Percentiles rank a stretch among this genome's conserved stretches.
phyloP scores from a whole-genome alignment of 805 yeast genomes.

The Pichia membranifaciens region DNA sequence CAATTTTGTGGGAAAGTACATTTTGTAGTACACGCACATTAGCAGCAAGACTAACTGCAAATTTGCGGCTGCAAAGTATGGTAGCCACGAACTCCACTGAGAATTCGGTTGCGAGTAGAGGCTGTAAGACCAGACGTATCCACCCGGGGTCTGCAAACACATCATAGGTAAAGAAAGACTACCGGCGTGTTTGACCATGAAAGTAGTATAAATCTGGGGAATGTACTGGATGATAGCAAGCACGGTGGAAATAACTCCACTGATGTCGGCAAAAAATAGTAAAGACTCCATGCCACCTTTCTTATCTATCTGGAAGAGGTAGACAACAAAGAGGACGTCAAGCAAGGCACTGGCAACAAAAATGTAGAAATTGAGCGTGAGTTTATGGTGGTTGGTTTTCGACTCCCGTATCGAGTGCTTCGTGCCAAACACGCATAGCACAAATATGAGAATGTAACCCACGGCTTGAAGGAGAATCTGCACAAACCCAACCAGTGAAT shows the following conservation, averaged over 20 bases:
- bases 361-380: slow-evolving; percentile 36
- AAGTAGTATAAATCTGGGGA: slow-evolving; percentile 76
- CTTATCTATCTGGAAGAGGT: neutral
- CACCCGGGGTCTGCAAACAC: slow-evolving; percentile 88
- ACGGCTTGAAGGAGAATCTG: slow-evolving; percentile 62
- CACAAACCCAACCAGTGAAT: slow-evolving; percentile 57
- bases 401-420: slow-evolving; percentile 42
- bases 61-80: slow-evolving; percentile 65
- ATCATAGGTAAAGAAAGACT: slow-evolving; percentile 74
- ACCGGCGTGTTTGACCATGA: slow-evolving; percentile 65
- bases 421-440: slow-evolving; percentile 48
- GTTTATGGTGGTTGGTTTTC: slow-evolving; percentile 36
- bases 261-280: slow-evolving; percentile 44
- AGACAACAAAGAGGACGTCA: slow-evolving; percentile 25
- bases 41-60: slow-evolving; percentile 56
- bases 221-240: slow-evolving; percentile 67
- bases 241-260: slow-evolving; percentile 61
- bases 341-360: slow-evolving; percentile 35
- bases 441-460: slow-evolving; percentile 52
- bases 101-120: slow-evolving; percentile 68
- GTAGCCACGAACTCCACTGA: slow-evolving; percentile 83
- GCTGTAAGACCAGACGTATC: slow-evolving; percentile 71
- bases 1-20: slow-evolving; percentile 16
- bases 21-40: slow-evolving; percentile 54
- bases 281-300: slow-evolving; percentile 12